Conservation (phyloP, 2,329 filamentous ascomycete species). For the Sporothrix phasma region DNA sequence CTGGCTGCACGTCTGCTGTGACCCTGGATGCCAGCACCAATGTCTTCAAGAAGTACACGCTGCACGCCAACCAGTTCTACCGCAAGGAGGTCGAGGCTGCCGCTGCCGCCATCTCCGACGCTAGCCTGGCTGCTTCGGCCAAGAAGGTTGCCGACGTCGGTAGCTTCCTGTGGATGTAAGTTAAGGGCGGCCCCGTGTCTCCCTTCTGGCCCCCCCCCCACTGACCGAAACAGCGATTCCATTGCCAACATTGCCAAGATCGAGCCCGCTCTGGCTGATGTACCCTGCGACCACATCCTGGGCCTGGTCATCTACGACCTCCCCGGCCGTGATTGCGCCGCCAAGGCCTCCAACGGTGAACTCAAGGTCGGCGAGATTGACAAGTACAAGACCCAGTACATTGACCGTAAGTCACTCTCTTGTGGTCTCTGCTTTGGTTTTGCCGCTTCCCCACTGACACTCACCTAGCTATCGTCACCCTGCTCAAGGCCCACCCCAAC, state of each 20-base stretch:
- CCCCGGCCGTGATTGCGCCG: conserved; percentile 54
- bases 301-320: conserved; percentile 52
- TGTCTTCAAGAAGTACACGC: conserved; percentile 30
- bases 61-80: conserved; percentile 32
- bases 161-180: conserved; percentile 33
- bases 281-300: conserved; percentile 31
- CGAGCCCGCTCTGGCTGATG: conserved; percentile 28
- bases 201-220: not conserved
- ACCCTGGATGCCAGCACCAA: conserved; percentile 31
- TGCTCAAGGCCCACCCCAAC: conserved; percentile 45
- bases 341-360: conserved; percentile 54
- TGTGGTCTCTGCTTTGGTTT: not conserved
- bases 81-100: conserved; percentile 30
- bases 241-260: conserved; percentile 31
- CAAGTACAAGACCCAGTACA: conserved; percentile 34
- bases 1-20: conserved; percentile 29
- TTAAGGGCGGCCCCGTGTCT: no score
- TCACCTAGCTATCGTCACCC: conserved; percentile 36
- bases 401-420: conserved; percentile 27
- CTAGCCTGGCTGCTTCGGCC: conserved; percentile 24
- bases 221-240: conserved; percentile 25
- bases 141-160: conserved; percentile 30
- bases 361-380: conserved; percentile 42
- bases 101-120: conserved; percentile 23
- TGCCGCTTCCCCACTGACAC: not conserved